phyloP scores from a whole-genome alignment of 495 filamentous ascomycete genomes.

The Lasiosphaeris hirsuta region DNA sequence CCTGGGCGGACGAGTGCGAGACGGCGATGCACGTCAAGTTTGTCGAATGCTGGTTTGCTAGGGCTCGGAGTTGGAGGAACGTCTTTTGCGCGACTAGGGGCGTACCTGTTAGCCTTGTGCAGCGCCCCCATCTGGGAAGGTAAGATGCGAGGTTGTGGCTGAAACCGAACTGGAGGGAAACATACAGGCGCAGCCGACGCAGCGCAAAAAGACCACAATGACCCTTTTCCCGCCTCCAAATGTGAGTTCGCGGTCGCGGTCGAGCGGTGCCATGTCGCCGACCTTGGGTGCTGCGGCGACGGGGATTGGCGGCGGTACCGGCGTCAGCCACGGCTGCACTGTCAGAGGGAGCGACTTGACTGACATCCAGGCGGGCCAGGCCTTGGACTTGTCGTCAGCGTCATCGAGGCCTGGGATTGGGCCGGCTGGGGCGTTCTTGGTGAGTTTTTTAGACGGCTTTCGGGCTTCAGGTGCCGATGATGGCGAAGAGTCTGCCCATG shows the following conservation, averaged over 20 bases:
- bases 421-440: slow-evolving; percentile 15
- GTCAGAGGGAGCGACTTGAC: slow-evolving; percentile 43
- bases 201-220: slow-evolving; percentile 51
- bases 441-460: slow-evolving; percentile 25
- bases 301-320: slow-evolving; percentile 43
- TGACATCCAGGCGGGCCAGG: slow-evolving; percentile 38
- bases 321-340: slow-evolving; percentile 46
- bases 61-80: slow-evolving; percentile 45
- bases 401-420: slow-evolving; percentile 22
- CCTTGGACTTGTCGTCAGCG: slow-evolving; percentile 22
- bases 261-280: slow-evolving; percentile 47
- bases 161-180: neutral
- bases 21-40: slow-evolving; percentile 49
- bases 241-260: slow-evolving; percentile 41
- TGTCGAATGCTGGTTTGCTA: slow-evolving; percentile 41
- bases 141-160: slow-evolving; percentile 1
- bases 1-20: slow-evolving; percentile 47
- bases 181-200: slow-evolving; percentile 55
- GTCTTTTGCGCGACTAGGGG: slow-evolving; percentile 53
- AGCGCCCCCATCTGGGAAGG: no score
- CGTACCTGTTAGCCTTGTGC: neutral
- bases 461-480: slow-evolving; percentile 2
- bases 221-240: slow-evolving; percentile 36
- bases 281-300: slow-evolving; percentile 39
- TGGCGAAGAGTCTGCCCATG: slow-evolving; percentile 25